Evolutionary conservation across 805 yeast species (phyloP).

Genomic region (Starmerella potacharoeniae): DNA sequence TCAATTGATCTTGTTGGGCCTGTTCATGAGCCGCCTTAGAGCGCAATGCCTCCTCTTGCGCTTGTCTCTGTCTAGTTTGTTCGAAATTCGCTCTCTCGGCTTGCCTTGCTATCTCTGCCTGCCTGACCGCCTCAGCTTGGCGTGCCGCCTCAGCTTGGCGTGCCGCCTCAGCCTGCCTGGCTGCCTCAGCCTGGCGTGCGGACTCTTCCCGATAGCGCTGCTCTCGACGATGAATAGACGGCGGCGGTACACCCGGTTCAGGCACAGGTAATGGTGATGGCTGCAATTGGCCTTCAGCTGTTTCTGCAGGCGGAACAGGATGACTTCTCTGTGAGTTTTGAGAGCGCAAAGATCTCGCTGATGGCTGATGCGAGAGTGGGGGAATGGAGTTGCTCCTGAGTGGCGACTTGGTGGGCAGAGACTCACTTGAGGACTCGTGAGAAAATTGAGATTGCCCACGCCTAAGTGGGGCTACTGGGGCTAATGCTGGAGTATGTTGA

Average conservation of each 20-base stretch:
- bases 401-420: neutral
- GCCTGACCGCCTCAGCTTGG: no score
- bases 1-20: neutral
- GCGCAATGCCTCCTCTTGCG: neutral
- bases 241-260: neutral
- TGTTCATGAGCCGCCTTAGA: slow-evolving; percentile 1
- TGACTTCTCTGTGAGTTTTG: neutral
- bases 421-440: neutral
- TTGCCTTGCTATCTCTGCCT: no score
- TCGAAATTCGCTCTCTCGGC: neutral
- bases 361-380: neutral
- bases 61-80: neutral
- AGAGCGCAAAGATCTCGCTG: neutral
- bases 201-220: neutral
- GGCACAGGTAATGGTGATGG: neutral
- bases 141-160: no score
- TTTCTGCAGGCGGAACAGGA: neutral
- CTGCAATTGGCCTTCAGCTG: neutral
- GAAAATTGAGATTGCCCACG: neutral
- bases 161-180: neutral
- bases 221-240: neutral
- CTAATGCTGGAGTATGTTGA: neutral
- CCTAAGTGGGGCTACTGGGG: neutral
- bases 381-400: neutral
- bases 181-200: slow-evolving; percentile 1